A percentile compares a stretch with the other conserved stretches of the same genome.
Conservation (phyloP, 2,329 filamentous ascomycete species). For the Cordyceps javanica region DNA sequence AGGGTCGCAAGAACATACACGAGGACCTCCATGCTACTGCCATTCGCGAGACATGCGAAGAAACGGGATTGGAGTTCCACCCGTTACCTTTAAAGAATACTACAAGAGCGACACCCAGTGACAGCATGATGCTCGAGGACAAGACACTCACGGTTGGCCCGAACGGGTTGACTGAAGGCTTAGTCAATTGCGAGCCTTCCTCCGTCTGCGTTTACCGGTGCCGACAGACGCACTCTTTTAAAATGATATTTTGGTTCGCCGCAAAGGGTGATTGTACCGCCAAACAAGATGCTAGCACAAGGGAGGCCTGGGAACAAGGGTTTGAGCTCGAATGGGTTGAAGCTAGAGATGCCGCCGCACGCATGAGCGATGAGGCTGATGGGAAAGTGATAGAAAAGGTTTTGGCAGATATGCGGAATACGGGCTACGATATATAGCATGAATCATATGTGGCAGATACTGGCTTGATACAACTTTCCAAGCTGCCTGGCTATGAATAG, state of each 20-base stretch:
- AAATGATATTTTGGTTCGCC: constrained; percentile 36
- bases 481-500: background rate
- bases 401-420: constrained; percentile 20
- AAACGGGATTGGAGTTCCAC: constrained; percentile 37
- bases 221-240: constrained; percentile 28
- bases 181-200: constrained; percentile 30
- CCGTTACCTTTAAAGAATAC: constrained; percentile 34
- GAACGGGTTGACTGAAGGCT: constrained; percentile 22
- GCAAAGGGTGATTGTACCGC: constrained; percentile 26
- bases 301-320: constrained; percentile 26
- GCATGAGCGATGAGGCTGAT: constrained; percentile 20
- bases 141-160: background rate
- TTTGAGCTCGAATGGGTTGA: constrained; percentile 21
- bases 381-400: constrained; percentile 23
- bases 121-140: background rate
- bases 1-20: constrained; percentile 42
- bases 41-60: constrained; percentile 41
- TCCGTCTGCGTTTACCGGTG: constrained; percentile 32
- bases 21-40: constrained; percentile 37
- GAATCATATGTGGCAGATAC: background rate
- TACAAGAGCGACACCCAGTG: constrained; percentile 35
- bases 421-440: constrained; percentile 21
- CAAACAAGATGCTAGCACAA: constrained; percentile 20
- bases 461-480: background rate
- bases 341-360: constrained; percentile 17